Evolutionary conservation across 2,329 filamentous ascomycete genomes (phyloP).

Genomic region (Westerdykella ornata): DNA sequence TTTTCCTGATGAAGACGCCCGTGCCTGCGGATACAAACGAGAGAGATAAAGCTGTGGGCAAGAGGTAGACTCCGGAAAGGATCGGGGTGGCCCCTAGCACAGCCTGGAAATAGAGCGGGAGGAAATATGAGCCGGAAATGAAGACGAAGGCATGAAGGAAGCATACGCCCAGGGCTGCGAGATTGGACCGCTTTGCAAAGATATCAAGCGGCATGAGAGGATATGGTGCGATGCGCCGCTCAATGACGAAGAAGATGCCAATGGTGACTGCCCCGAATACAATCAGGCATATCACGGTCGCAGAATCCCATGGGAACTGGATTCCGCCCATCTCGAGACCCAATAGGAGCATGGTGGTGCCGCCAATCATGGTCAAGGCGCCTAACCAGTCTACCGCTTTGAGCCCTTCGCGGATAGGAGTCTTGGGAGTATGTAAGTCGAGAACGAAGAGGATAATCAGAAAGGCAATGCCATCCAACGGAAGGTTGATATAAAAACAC

Average conservation of each 20-base stretch:
- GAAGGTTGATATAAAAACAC: conserved; percentile 59
- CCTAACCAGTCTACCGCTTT: conserved; percentile 62
- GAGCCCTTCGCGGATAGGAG: conserved; percentile 55
- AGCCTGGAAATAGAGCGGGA: conserved; percentile 80
- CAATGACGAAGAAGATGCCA: conserved; percentile 62
- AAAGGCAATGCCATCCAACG: conserved; percentile 54
- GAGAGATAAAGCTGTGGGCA: conserved; percentile 63
- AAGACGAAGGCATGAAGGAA: conserved; percentile 73
- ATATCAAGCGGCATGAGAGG: conserved; percentile 71
- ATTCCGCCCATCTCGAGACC: conserved; percentile 81
- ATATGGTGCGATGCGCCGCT: conserved; percentile 66
- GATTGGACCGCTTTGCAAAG: conserved; percentile 60
- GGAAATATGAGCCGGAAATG: conserved; percentile 70
- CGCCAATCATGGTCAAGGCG: conserved; percentile 61
- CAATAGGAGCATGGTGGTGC: conserved; percentile 77
- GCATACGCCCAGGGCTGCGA: conserved; percentile 58
- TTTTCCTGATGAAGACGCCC: conserved; percentile 47
- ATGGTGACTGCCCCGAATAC: conserved; percentile 62
- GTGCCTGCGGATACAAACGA: conserved; percentile 56
- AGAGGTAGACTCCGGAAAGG: conserved; percentile 65
- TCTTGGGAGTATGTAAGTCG: conserved; percentile 60
- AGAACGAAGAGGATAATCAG: conserved; percentile 56
- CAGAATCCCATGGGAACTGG: conserved; percentile 63
- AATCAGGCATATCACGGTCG: conserved; percentile 69
- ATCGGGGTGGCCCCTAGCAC: conserved; percentile 63